Percentiles rank a stretch among this genome's conserved stretches.
Conservation (phyloP, 108 stramenopile species). For the Epithemia pelagica region DNA sequence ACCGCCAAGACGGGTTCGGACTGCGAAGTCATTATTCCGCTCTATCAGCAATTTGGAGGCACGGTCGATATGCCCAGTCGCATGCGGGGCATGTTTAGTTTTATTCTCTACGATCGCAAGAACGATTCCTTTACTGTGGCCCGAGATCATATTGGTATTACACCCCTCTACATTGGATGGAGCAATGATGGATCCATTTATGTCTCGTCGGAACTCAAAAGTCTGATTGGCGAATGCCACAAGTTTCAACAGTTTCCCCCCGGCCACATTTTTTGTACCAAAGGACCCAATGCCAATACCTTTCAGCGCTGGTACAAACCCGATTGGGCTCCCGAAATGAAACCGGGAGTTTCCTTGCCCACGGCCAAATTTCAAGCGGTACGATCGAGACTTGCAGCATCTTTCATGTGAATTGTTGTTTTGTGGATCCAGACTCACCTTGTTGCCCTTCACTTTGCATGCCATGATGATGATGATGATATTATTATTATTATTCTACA, state of each 20-base stretch:
- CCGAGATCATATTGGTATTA: slow-evolving; percentile 97
- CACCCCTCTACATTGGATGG: slow-evolving; percentile 95
- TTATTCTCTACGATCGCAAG: slow-evolving; percentile 86
- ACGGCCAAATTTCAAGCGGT: slow-evolving; percentile 61
- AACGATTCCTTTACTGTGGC: slow-evolving; percentile 83
- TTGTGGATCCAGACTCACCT: neutral
- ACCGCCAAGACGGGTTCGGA: slow-evolving; percentile 89
- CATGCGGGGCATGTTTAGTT: slow-evolving; percentile 95
- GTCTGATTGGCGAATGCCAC: slow-evolving; percentile 69
- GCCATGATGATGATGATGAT: neutral
- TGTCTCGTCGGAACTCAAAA: slow-evolving; percentile 94
- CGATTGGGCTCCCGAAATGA: slow-evolving; percentile 85
- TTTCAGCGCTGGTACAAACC: slow-evolving; percentile 93
- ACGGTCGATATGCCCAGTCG: slow-evolving; percentile 54
- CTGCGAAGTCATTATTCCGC: slow-evolving; percentile 93
- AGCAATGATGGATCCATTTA: slow-evolving; percentile 91
- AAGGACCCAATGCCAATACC: slow-evolving; percentile 64
- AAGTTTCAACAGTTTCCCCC: slow-evolving; percentile 91
- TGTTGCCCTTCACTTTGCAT: slow-evolving; percentile 3
- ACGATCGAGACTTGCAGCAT: too few species aligned
- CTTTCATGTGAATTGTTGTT: neutral
- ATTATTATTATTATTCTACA: slow-evolving; percentile 12
- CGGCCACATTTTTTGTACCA: slow-evolving; percentile 88
- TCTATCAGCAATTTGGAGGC: slow-evolving; percentile 81
- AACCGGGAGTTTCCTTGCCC: slow-evolving; percentile 66